phyloP scores from a whole-genome alignment of 75 land plant genomes.

The Sequoia sempervirens region DNA sequence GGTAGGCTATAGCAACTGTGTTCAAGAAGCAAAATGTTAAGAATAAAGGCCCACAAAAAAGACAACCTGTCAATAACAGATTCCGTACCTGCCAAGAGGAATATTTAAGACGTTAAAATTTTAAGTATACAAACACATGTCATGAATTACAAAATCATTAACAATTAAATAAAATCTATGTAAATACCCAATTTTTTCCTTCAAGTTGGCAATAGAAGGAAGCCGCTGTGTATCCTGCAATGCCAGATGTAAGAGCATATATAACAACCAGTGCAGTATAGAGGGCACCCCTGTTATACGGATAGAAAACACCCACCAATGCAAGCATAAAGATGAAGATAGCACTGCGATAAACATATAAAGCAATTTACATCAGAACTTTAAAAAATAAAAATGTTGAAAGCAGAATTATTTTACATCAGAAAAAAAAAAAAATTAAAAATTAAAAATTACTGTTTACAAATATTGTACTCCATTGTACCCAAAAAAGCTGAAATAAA shows the following conservation, averaged over 20 bases:
- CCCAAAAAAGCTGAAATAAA: background rate
- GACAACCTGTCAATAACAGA: constrained; percentile 39
- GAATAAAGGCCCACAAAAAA: constrained; percentile 54
- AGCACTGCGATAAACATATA: constrained; percentile 26
- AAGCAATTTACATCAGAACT: background rate
- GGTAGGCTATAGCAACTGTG: constrained; percentile 46
- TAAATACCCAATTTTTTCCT: constrained; percentile 57
- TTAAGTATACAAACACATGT: background rate
- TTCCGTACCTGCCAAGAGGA: constrained; percentile 42
- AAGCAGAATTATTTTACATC: background rate
- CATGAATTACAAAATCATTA: background rate
- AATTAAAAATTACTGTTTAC: background rate
- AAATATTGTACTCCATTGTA: background rate
- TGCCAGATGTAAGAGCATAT: constrained; percentile 60
- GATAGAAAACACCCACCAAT: constrained; percentile 60
- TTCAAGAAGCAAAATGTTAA: constrained; percentile 43
- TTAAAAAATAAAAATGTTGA: background rate
- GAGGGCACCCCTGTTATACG: constrained; percentile 67
- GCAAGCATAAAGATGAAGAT: constrained; percentile 50
- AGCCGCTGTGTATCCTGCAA: constrained; percentile 61
- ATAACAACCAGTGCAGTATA: constrained; percentile 45
- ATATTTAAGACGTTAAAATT: constrained; percentile 3
- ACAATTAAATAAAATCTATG: background rate
- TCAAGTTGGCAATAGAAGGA: constrained; percentile 49
- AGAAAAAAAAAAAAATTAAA: background rate